Evolutionary conservation across 805 yeast species (phyloP), one percentile per base, ranked within the genome.

Genomic region (Cyberlindnera xishuangbannaensis): DNA sequence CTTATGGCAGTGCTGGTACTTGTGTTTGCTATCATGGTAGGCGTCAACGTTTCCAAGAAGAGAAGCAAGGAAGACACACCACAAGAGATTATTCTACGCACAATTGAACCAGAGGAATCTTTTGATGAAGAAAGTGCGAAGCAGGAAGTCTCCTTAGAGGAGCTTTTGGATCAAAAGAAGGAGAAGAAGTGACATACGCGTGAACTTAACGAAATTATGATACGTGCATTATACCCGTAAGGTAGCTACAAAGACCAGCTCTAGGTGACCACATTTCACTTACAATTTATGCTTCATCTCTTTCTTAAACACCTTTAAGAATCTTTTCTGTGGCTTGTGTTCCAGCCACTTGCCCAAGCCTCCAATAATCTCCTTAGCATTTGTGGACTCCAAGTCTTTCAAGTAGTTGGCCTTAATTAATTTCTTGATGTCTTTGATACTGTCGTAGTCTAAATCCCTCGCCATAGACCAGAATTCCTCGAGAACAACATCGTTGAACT

Each of bases 321-420:
- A 85, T 30, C 86, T 72, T 36, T 57, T 44, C 55, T 83, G 92
- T 1, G 95, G 95, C 37, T 70, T 66, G 25, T 90, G 88, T 32
- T 68, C 62, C 25, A 79, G 61, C 83, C 92, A 86, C 48, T 73
- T 73, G 33, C 67, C 65, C 38, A 83, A 66, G 1, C 95, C 95
- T 34, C 67, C 64, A 50, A 76, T 66, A 15, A 76, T 76, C 59
- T 86, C 96, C 40, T 67, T 66, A 6, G 83, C 64, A 44, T 75
- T 77, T 22, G 78, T 73, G 25, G 69, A 53, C 45, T 71, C 60
- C 26, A 73, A 56, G 21, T 53, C 53, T 9, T 47, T 42, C 1
- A 48, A 27, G 28, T 49, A 50, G 25, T 56, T 56, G 12, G 48
- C 41, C 33, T 51, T 58, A 32, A 69, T 51, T 40, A 66, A 48